phyloP scores from a whole-genome alignment of 371 early-diverging fungal genomes.

The Apophysomyces ossiformis region DNA sequence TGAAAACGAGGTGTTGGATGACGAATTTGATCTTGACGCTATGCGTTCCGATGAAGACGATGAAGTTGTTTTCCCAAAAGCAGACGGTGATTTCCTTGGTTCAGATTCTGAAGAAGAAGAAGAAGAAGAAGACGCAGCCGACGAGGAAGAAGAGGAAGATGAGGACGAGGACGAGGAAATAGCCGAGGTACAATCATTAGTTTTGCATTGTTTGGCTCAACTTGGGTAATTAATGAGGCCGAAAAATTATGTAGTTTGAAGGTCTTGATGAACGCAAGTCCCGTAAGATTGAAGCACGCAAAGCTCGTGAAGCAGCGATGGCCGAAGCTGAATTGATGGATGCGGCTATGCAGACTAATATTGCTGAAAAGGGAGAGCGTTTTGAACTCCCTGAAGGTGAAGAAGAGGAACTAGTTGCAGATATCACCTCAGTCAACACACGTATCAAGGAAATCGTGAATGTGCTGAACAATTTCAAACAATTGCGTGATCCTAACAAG shows the following conservation, averaged over 20 bases:
- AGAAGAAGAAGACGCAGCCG: constrained; percentile 35
- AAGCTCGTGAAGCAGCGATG: constrained; percentile 55
- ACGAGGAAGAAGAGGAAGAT: constrained; percentile 28
- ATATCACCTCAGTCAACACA: constrained; percentile 72
- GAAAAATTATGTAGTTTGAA: constrained; percentile 24
- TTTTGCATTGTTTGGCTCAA: no score
- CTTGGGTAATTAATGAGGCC: no score
- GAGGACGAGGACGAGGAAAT: constrained; percentile 25
- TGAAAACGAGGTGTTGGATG: constrained; percentile 26
- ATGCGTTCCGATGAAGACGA: constrained; percentile 36
- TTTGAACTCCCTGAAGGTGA: constrained; percentile 75
- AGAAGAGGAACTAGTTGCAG: constrained; percentile 69
- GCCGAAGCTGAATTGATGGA: constrained; percentile 78
- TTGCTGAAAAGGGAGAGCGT: constrained; percentile 68
- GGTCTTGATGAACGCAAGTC: constrained; percentile 75
- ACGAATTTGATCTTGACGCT: constrained; percentile 37
- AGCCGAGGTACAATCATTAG: no score
- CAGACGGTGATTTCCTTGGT: constrained; percentile 57
- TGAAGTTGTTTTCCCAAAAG: constrained; percentile 55
- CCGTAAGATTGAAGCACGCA: constrained; percentile 67
- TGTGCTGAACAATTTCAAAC: constrained; percentile 86
- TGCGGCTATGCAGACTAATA: constrained; percentile 77
- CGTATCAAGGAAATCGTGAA: constrained; percentile 91
- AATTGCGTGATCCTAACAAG: constrained; percentile 76
- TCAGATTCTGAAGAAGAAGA: constrained; percentile 59